Conservation (phyloP, 2,329 filamentous ascomycete species). For the Fusarium graminum region DNA sequence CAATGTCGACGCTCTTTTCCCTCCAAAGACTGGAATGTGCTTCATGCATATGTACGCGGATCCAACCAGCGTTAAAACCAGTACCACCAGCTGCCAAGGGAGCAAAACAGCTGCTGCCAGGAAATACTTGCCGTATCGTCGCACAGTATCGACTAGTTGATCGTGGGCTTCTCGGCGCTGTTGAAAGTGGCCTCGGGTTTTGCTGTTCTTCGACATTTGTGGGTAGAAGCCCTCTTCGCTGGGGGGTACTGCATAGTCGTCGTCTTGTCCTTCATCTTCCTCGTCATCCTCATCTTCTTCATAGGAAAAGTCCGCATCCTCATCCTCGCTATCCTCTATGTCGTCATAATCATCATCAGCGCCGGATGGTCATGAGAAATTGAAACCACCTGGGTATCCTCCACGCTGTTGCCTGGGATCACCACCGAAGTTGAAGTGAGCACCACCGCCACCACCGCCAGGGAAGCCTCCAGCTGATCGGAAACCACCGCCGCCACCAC, state of each 20-base stretch:
- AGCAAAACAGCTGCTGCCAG: conserved; percentile 63
- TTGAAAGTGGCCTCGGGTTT: conserved; percentile 50
- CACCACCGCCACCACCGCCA: conserved; percentile 64
- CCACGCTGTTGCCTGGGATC: conserved; percentile 55
- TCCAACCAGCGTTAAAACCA: conserved; percentile 54
- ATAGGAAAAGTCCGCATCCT: conserved; percentile 46
- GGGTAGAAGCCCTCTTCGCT: conserved; percentile 40
- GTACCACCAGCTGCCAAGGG: conserved; percentile 57
- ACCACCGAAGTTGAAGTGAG: conserved; percentile 69
- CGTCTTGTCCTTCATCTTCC: conserved; percentile 45
- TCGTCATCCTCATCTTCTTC: conserved; percentile 44
- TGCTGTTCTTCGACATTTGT: conserved; percentile 38
- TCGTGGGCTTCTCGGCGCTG: conserved; percentile 54
- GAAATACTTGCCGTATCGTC: conserved; percentile 58
- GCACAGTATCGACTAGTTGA: conserved; percentile 57
- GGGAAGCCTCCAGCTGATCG: conserved; percentile 66
- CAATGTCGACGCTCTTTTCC: conserved; percentile 38
- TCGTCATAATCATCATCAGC: conserved; percentile 52
- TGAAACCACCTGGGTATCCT: conserved; percentile 55
- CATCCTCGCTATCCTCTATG: conserved; percentile 53
- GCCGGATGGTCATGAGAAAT: conserved; percentile 65
- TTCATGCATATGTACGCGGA: conserved; percentile 59
- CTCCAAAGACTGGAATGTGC: conserved; percentile 44
- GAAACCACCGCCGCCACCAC: conserved; percentile 67
- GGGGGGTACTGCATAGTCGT: conserved; percentile 43